Base-by-base conservation (phyloP, 2,329 filamentous ascomycete species). In the Penicillium sumatraense region DNA sequence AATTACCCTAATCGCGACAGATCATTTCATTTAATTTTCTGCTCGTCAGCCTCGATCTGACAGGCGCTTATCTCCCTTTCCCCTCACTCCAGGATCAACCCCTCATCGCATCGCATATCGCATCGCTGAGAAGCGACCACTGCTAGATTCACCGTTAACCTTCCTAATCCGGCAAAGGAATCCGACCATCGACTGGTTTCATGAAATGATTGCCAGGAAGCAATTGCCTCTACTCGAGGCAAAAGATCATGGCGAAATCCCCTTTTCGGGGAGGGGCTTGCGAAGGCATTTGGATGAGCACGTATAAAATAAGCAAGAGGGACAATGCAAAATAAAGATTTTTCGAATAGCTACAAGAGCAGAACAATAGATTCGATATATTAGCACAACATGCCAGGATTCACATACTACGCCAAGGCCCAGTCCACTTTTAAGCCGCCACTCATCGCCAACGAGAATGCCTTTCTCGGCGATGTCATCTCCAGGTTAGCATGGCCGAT, bases 401-500 rank as follows among this genome's bases (percentile, higher is more conserved):
- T 13, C 18, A 18, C 9, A 20, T 80, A 88, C 73, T 83, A 80
- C 69, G 66, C 79, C 48, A 79, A 85, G 66, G 85, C 84, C 0
- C 84, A 88, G 68, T 79, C 77, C 23, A 78, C 74, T 35, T 88
- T 83, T 74, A 84, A 87, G 65, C 85, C 85, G 3, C 86, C 86
- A 5, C 80, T 87, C 45, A 85, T 89, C 57, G 84, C 85, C 31
- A 86, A 87, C 63, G 83, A 88, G 58, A 89, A 89, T 66, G 86
- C 86, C 26, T 89, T 80, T 68, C 79, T 89, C 3, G 86, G 86
- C 38, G 87, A 89, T 64, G 75, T 89, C 24, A 77, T 78, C 62
- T 81, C 81, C 3, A 82, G 78, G 80, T 83, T 72, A 13, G 49
- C 9, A n/a, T n/a, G n/a, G n/a, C n/a, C n/a, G n/a, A n/a, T n/a